Evolutionary conservation across 176 grass and related monocot species (phyloP).

Genomic region (Musa beccarii): DNA sequence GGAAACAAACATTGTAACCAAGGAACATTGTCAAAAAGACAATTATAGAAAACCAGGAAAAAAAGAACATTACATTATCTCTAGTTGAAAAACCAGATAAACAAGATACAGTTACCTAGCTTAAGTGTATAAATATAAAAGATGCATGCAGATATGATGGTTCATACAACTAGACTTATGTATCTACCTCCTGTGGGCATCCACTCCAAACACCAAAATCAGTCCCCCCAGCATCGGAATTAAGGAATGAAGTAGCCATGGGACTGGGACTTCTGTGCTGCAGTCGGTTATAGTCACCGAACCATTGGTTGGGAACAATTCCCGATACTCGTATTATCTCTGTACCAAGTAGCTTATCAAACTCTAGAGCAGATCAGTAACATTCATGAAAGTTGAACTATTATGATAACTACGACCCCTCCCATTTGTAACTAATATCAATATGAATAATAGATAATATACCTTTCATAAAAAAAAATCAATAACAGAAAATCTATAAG

Average conservation of each 20-base stretch:
- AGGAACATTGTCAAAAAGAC: too few relatives aligned
- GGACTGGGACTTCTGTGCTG: conserved; percentile 41
- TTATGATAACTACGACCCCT: not conserved
- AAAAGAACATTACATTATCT: not conserved
- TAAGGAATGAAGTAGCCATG: conserved; percentile 36
- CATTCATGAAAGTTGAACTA: not conserved
- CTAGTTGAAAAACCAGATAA: not conserved
- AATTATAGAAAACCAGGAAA: not conserved
- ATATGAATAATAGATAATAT: too few relatives aligned
- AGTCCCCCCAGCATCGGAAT: conserved; percentile 22
- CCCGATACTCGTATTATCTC: conserved; percentile 40
- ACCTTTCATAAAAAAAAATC: too few relatives aligned
- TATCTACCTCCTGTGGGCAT: conserved; percentile 31
- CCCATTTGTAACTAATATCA: not conserved
- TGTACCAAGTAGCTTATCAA: conserved; percentile 12
- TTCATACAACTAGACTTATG: not conserved
- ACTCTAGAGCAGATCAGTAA: not conserved
- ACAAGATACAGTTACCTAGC: not conserved
- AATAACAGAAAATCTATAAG: too few relatives aligned
- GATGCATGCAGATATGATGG: not conserved
- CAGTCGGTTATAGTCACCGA: conserved; percentile 34
- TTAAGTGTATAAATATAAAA: not conserved
- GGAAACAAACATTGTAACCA: not conserved
- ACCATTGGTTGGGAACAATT: conserved; percentile 34
- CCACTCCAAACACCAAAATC: conserved; percentile 28